Conservation (phyloP, 1,139 yeast species). For the Blastobotrys malaysiensis region DNA sequence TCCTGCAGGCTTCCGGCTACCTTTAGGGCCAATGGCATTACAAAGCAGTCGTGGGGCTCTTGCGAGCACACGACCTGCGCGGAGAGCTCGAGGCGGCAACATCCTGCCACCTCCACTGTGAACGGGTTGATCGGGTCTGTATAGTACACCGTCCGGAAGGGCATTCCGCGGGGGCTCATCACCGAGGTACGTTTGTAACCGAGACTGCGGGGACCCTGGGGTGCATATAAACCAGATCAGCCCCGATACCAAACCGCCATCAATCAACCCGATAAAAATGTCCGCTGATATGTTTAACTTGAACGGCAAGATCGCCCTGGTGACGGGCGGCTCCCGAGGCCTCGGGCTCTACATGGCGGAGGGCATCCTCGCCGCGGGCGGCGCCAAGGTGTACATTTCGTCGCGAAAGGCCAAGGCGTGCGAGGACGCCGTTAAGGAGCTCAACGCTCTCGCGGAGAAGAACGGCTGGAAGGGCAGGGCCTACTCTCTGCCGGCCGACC, state of each 20-base stretch:
- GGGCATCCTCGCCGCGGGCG: conserved; percentile 58
- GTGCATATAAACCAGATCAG: background rate
- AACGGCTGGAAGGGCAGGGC: conserved; percentile 44
- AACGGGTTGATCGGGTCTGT: background rate
- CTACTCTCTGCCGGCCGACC: conserved; percentile 55
- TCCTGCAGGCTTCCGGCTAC: background rate
- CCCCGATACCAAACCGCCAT: background rate
- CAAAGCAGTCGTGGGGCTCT: background rate
- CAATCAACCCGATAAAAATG: background rate
- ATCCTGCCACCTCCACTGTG: background rate
- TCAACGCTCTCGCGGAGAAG: conserved; percentile 43
- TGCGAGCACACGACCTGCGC: background rate
- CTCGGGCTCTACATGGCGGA: conserved; percentile 68
- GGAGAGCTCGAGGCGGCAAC: background rate
- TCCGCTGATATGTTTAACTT: conserved; percentile 14
- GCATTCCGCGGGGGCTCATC: background rate
- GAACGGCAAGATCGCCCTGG: conserved; percentile 57
- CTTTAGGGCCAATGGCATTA: background rate
- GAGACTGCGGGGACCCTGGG: background rate
- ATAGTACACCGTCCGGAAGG: background rate
- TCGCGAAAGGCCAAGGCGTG: conserved; percentile 65
- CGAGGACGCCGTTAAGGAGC: conserved; percentile 48
- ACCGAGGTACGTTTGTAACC: conserved; percentile 2
- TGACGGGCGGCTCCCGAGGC: conserved; percentile 81
- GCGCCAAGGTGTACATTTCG: conserved; percentile 56